Percentiles rank a stretch among this genome's conserved stretches.
phyloP scores from a whole-genome alignment of 1,284 basidiomycete species.

The Coniferiporia weirii region DNA sequence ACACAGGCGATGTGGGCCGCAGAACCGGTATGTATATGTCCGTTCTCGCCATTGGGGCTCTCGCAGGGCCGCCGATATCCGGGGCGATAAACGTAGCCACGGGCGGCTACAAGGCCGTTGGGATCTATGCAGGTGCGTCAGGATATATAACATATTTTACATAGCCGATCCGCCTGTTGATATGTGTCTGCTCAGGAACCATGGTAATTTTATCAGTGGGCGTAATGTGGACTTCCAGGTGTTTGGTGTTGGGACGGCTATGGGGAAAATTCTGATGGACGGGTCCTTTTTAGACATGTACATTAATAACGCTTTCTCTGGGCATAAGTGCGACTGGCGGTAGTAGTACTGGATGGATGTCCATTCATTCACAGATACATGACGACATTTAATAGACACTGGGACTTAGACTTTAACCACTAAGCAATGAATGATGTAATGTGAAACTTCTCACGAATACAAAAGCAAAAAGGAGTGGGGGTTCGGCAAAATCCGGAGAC shows the following conservation, averaged over 20 bases:
- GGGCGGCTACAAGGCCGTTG: slow-evolving; percentile 25
- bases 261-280: slow-evolving; percentile 33
- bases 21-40: slow-evolving; percentile 29
- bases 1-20: slow-evolving; percentile 26
- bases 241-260: slow-evolving; percentile 30
- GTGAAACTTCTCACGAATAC: neutral
- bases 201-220: slow-evolving; percentile 24
- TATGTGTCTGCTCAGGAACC: slow-evolving; percentile 4
- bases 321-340: too few species aligned
- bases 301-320: neutral
- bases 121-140: slow-evolving; percentile 27
- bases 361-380: too few species aligned
- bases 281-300: neutral
- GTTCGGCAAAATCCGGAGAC: slow-evolving; percentile 2
- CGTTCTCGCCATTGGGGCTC: slow-evolving; percentile 25
- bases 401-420: too few species aligned
- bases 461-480: neutral
- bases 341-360: too few species aligned
- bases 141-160: neutral
- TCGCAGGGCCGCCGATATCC: slow-evolving; percentile 30
- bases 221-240: slow-evolving; percentile 30
- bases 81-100: slow-evolving; percentile 27
- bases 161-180: neutral
- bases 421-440: neutral
- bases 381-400: too few species aligned